These are phyloP conservation scores for Eutypa lata DNA, from an alignment of 2,329 filamentous ascomycete species.

Conservation along the genomic window DNA sequence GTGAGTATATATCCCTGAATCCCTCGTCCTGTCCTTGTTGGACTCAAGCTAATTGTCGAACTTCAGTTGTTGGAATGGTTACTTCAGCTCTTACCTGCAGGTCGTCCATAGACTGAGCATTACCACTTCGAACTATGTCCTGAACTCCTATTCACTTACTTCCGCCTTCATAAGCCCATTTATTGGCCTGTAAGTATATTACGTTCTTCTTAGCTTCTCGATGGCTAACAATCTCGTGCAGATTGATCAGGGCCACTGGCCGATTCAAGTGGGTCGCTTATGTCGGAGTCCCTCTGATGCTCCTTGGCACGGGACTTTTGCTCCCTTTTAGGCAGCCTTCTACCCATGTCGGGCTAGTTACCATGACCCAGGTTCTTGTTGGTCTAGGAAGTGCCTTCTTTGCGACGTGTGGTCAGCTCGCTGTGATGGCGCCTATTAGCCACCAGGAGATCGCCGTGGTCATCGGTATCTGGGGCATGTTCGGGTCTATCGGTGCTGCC, in stretches of 20 bases:
- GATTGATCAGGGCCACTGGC: conserved; percentile 41
- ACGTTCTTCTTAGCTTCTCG: too few relatives aligned
- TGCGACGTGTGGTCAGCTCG: conserved; percentile 46
- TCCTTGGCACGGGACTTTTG: conserved; percentile 40
- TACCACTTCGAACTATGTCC: conserved; percentile 35
- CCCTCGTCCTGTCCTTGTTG: too few relatives aligned
- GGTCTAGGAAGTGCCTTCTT: conserved; percentile 40
- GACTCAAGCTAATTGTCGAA: not conserved
- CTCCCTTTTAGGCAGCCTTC: conserved; percentile 38
- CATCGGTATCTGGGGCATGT: conserved; percentile 54
- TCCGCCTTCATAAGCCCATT: conserved; percentile 41
- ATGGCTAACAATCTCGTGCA: conserved; percentile 2
- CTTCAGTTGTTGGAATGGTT: conserved; percentile 40
- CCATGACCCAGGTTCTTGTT: conserved; percentile 55
- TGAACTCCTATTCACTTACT: conserved; percentile 42
- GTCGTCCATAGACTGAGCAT: conserved; percentile 39
- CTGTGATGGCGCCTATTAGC: conserved; percentile 51
- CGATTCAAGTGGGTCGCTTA: conserved; percentile 42
- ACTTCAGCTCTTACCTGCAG: conserved; percentile 47
- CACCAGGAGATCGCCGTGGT: conserved; percentile 56
- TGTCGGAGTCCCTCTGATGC: conserved; percentile 34
- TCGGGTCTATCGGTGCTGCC: conserved; percentile 57
- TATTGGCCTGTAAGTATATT: conserved; percentile 35
- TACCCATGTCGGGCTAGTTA: conserved; percentile 40
- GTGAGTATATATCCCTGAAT: conserved; percentile 21